These are phyloP conservation scores for Lentinula sp. DNA, from an alignment of 768 basidiomycete genomes.

Conservation along the genomic window DNA sequence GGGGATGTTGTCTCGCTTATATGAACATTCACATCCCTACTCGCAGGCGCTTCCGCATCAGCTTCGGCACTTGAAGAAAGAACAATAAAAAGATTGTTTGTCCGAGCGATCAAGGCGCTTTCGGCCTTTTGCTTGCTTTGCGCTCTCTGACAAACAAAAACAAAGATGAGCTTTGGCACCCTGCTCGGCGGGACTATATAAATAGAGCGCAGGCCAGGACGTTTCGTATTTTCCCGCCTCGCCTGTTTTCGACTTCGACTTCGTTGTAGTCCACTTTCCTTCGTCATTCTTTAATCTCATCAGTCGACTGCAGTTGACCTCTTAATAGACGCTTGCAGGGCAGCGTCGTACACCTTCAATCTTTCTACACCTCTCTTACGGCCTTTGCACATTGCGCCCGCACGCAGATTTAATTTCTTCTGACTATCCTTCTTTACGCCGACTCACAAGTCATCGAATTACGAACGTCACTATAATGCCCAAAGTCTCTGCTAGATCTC, in stretches of 20 bases:
- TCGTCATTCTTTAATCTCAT: background rate
- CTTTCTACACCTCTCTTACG: background rate
- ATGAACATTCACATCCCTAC: background rate
- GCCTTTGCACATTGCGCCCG: background rate
- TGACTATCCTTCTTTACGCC: background rate
- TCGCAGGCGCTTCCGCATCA: background rate
- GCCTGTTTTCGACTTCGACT: background rate
- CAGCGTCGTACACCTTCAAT: slow-evolving; percentile 12
- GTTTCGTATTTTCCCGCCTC: background rate
- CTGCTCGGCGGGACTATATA: background rate
- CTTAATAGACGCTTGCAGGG: slow-evolving; percentile 19
- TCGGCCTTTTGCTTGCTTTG: background rate
- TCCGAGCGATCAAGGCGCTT: background rate
- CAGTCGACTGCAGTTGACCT: background rate
- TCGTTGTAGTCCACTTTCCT: background rate
- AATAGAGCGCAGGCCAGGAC: background rate
- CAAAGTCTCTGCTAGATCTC: background rate
- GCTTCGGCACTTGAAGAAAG: background rate
- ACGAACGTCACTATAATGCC: background rate
- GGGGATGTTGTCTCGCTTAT: background rate
- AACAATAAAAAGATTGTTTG: background rate
- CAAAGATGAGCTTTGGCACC: slow-evolving; percentile 1
- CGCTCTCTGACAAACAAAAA: background rate
- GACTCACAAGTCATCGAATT: background rate
- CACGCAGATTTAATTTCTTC: background rate